phyloP scores from a whole-genome alignment of 305 asterid species.

The Andrographis paniculata region DNA sequence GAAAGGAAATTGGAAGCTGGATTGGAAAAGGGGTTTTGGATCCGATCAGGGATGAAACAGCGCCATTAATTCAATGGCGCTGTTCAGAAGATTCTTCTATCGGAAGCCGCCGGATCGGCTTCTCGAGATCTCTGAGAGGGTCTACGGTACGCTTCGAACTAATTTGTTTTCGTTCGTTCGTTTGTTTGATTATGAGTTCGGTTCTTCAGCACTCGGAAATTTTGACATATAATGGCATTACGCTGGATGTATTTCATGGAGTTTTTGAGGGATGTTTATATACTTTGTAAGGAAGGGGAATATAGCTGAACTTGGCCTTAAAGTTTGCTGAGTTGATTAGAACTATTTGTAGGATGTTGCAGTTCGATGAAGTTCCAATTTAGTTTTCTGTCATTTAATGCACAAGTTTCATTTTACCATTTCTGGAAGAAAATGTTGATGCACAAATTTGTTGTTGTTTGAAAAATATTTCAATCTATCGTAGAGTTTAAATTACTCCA shows the following conservation, averaged over 20 bases:
- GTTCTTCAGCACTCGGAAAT: conserved; percentile 12
- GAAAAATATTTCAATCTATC: conserved; percentile 2
- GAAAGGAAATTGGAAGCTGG: conserved; percentile 15
- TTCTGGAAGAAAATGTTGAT: conserved; percentile 7
- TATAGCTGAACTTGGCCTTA: conserved; percentile 7
- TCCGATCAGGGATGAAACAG: conserved; percentile 60
- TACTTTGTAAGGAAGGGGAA: conserved; percentile 4
- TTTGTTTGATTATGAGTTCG: conserved; percentile 13
- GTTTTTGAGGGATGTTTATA: conserved; percentile 5
- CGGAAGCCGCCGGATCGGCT: conserved; percentile 98
- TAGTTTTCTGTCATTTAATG: conserved; percentile 3
- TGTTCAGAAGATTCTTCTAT: conserved; percentile 88
- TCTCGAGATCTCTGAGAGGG: conserved; percentile 94
- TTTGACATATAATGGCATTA: conserved; percentile 14
- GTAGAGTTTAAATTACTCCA: no score
- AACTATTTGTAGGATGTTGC: conserved; percentile 12
- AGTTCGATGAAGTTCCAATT: conserved; percentile 7
- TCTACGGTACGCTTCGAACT: conserved; percentile 52
- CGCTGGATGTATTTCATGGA: conserved; percentile 9
- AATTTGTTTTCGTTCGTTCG: no score
- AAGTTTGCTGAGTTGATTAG: conserved; percentile 5
- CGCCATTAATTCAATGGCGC: conserved; percentile 95
- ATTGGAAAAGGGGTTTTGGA: conserved; percentile 48
- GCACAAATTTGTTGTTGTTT: conserved; percentile 8
- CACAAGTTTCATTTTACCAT: background rate